A percentile compares a stretch with the other conserved stretches of the same genome.
Evolutionary conservation across 2,329 filamentous ascomycete species (phyloP).

Genomic region (Keithomyces neogunnii): DNA sequence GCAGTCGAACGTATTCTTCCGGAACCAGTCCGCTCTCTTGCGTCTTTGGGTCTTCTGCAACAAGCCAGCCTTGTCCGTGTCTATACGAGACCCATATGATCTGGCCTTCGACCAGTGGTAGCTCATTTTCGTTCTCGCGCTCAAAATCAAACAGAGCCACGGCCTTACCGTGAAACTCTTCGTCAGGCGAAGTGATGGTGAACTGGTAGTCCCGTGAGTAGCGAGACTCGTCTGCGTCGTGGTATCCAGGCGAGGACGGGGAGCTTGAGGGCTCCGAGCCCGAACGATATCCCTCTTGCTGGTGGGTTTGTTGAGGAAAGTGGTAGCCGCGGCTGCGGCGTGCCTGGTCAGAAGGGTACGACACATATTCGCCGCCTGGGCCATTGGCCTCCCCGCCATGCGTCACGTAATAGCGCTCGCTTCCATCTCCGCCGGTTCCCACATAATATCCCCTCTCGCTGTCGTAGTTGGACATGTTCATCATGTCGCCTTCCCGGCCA

Average conservation of each 20-base stretch:
- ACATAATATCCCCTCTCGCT: slow-evolving; percentile 59
- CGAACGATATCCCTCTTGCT: slow-evolving; percentile 41
- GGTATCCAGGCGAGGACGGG: slow-evolving; percentile 49
- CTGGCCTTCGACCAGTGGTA: slow-evolving; percentile 87
- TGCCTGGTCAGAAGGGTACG: slow-evolving; percentile 60
- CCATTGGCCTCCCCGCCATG: slow-evolving; percentile 64
- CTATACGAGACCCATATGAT: slow-evolving; percentile 95
- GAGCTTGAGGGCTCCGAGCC: slow-evolving; percentile 52
- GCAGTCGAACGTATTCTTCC: slow-evolving; percentile 87
- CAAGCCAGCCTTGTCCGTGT: slow-evolving; percentile 94
- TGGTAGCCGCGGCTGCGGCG: slow-evolving; percentile 44
- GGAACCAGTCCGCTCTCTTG: slow-evolving; percentile 91
- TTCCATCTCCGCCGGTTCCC: slow-evolving; percentile 59
- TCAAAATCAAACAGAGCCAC: slow-evolving; percentile 94
- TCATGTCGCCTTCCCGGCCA: slow-evolving; percentile 34
- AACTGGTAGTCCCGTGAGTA: slow-evolving; percentile 92
- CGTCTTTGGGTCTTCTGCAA: slow-evolving; percentile 91
- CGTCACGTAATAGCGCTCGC: slow-evolving; percentile 66
- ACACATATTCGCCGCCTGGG: slow-evolving; percentile 71
- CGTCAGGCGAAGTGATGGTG: slow-evolving; percentile 88
- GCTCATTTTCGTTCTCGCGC: slow-evolving; percentile 91
- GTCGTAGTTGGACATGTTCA: slow-evolving; percentile 44
- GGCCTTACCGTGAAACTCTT: slow-evolving; percentile 95
- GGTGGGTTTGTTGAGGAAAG: slow-evolving; percentile 35
- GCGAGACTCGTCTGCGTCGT: slow-evolving; percentile 61